Percentiles rank a stretch among this genome's conserved stretches.
Evolutionary conservation across 1,139 yeast species (phyloP).

Genomic region (Meyerozyma carpophila): DNA sequence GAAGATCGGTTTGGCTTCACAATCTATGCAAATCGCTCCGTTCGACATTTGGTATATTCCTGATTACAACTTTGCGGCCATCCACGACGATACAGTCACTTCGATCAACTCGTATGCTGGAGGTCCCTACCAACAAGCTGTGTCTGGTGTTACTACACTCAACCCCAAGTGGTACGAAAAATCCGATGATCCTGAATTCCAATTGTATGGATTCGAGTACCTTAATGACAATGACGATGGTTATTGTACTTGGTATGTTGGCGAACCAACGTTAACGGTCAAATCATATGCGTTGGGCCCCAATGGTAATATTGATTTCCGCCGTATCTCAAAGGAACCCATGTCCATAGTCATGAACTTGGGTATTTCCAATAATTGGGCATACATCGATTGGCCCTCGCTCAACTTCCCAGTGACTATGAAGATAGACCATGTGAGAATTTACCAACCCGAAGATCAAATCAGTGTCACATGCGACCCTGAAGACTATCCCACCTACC

Average conservation of each 20-base stretch:
- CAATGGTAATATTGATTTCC: conserved; percentile 23
- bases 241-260: conserved; percentile 25
- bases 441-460: conserved; percentile 20
- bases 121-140: conserved; percentile 27
- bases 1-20: conserved; percentile 21
- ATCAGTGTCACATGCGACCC: conserved; percentile 23
- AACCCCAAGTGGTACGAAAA: conserved; percentile 25
- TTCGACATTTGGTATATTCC: conserved; percentile 27
- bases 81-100: conserved; percentile 17
- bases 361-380: conserved; percentile 27
- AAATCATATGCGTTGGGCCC: conserved; percentile 21
- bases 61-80: conserved; percentile 19
- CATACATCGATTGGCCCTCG: conserved; percentile 26
- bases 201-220: conserved; percentile 22
- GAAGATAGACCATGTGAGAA: conserved; percentile 21
- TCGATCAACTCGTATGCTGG: conserved; percentile 26
- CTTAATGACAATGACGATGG: conserved; percentile 18
- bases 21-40: conserved; percentile 26
- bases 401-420: conserved; percentile 20
- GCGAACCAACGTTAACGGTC: conserved; percentile 19
- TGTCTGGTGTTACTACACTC: conserved; percentile 20
- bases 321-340: conserved; percentile 23
- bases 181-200: conserved; percentile 14
- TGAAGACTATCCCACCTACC: conserved; percentile 18
- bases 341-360: conserved; percentile 23